Conservation (phyloP, 139 green algal genomes). For the Coelastrella sp. region DNA sequence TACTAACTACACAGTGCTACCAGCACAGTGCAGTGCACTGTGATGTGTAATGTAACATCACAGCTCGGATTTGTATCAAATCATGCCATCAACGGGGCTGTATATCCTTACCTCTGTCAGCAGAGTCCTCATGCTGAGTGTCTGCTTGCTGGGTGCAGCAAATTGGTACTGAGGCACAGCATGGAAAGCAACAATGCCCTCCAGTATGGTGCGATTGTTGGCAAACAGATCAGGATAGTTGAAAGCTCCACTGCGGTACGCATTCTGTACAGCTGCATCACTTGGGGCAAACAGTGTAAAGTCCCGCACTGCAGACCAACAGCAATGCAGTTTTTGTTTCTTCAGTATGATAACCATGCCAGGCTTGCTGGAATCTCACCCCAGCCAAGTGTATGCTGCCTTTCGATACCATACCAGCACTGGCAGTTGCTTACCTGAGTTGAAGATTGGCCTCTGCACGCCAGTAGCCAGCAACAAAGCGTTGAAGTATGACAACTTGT, state of each 20-base stretch:
- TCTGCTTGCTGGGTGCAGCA: slow-evolving; percentile 25
- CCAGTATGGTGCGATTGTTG: slow-evolving; percentile 32
- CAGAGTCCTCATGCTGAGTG: slow-evolving; percentile 42
- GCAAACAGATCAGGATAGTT: slow-evolving; percentile 47
- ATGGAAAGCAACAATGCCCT: slow-evolving; percentile 48
- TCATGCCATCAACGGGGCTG: no score
- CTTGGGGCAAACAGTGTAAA: slow-evolving; percentile 50
- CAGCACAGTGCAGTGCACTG: no score
- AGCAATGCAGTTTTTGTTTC: neutral
- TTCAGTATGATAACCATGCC: neutral
- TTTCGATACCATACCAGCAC: no score
- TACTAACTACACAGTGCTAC: no score
- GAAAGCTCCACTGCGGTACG: slow-evolving; percentile 25
- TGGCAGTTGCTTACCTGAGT: no score
- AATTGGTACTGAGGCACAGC: slow-evolving; percentile 43
- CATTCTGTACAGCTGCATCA: slow-evolving; percentile 28
- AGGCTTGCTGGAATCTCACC: neutral
- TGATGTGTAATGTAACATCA: no score
- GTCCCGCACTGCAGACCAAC: slow-evolving; percentile 39
- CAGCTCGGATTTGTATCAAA: no score
- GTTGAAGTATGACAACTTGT: slow-evolving; percentile 42
- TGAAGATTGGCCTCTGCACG: slow-evolving; percentile 38
- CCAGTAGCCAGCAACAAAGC: slow-evolving; percentile 51
- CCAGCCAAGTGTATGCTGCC: no score
- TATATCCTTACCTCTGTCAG: slow-evolving; percentile 17